Conservation (phyloP, 129 eudicot genomes). For the Flaveria robusta region DNA sequence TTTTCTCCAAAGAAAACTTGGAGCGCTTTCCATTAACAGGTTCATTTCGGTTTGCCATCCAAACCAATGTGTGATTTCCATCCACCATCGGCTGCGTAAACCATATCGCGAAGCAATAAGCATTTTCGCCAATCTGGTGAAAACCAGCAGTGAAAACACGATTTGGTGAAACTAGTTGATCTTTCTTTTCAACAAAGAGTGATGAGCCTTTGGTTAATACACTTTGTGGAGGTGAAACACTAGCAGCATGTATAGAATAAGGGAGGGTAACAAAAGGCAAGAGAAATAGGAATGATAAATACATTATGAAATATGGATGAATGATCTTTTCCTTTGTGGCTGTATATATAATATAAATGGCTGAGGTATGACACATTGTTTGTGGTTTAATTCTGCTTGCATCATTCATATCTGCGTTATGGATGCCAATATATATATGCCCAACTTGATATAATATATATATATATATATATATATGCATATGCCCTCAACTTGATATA, state of each 20-base stretch:
- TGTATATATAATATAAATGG: not conserved
- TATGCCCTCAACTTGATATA: no score
- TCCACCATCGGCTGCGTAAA: constrained; percentile 33
- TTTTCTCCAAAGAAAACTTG: not conserved
- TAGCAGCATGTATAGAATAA: not conserved
- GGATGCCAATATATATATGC: no score
- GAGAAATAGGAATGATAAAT: not conserved
- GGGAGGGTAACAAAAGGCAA: not conserved
- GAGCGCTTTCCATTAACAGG: constrained; percentile 8
- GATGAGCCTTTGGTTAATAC: constrained; percentile 11
- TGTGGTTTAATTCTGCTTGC: no score
- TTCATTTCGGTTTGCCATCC: constrained; percentile 3
- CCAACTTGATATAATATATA: no score
- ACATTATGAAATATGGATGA: constrained; percentile 12
- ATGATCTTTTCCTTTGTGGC: not conserved
- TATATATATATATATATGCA: no score
- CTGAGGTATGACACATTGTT: not conserved
- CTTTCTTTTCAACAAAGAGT: not conserved
- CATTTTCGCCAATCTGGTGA: not conserved
- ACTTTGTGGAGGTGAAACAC: not conserved
- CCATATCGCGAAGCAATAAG: constrained; percentile 22
- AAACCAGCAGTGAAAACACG: constrained; percentile 4
- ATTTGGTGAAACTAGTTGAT: constrained; percentile 1
- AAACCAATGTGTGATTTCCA: constrained; percentile 15
- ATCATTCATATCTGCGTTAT: no score